These are phyloP conservation scores for Beauveria caledonica DNA, from an alignment of 2,329 filamentous ascomycete species.

Conservation along the genomic window DNA sequence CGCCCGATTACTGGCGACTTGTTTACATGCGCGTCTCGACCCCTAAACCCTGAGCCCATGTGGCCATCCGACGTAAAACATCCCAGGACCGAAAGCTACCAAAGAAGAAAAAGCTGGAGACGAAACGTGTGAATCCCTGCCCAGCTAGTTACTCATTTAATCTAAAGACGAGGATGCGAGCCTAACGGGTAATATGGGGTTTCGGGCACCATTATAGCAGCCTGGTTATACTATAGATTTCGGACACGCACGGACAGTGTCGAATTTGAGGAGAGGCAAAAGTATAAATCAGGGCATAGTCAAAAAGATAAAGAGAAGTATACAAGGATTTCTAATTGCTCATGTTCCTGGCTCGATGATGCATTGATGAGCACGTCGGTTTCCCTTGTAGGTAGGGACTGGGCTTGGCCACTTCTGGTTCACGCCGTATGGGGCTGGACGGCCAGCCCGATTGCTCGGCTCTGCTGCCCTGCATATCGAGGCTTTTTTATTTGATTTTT, in stretches of 20 bases:
- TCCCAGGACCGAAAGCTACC: neutral
- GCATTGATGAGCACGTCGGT: neutral
- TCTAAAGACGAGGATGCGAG: neutral
- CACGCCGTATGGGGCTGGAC: neutral
- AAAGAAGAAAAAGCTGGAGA: neutral
- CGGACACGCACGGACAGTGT: neutral
- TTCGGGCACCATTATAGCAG: neutral
- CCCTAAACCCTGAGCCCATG: neutral
- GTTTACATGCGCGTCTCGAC: neutral
- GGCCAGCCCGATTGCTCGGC: constrained; percentile 1
- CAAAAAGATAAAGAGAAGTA: neutral
- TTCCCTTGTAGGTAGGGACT: neutral
- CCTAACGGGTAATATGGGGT: constrained; percentile 3
- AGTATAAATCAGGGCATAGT: neutral
- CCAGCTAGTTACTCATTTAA: neutral
- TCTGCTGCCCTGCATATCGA: constrained; percentile 1
- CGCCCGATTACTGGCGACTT: too few relatives aligned
- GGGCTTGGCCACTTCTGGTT: neutral
- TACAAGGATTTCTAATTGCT: neutral
- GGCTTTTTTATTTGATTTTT: neutral
- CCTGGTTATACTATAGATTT: neutral
- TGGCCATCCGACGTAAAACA: neutral
- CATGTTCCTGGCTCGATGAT: neutral
- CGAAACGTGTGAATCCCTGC: neutral
- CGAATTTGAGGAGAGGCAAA: neutral